These are phyloP conservation scores for Nyssa sinensis DNA, from an alignment of 148 eudicot species.

Conservation along the genomic window DNA sequence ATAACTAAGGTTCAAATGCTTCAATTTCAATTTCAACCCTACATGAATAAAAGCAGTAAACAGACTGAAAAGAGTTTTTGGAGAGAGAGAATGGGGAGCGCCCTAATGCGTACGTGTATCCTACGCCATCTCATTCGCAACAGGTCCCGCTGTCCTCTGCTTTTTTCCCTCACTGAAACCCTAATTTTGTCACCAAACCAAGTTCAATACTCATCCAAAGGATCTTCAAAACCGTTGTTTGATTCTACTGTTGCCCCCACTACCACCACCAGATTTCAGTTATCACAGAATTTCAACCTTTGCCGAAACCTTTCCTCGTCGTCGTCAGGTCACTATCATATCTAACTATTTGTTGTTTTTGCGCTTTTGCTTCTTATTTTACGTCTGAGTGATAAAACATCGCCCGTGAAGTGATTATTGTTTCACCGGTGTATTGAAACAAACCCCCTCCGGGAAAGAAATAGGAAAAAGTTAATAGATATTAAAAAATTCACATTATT, in stretches of 20 bases:
- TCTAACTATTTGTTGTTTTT: neutral
- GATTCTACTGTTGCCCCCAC: neutral
- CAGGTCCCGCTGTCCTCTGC: neutral
- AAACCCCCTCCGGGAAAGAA: too few species aligned
- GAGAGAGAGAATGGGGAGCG: neutral
- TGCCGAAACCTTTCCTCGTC: slow-evolving; percentile 7
- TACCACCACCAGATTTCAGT: neutral
- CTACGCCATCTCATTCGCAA: too few species aligned
- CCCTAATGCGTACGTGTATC: neutral
- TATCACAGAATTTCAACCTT: neutral
- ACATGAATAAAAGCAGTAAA: neutral
- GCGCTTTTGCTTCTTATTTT: neutral
- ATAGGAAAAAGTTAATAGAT: neutral
- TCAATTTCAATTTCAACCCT: too few species aligned
- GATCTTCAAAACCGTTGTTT: neutral
- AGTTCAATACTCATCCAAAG: neutral
- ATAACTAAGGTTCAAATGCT: too few species aligned
- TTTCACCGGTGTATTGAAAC: too few species aligned
- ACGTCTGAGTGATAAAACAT: neutral
- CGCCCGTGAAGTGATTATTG: too few species aligned
- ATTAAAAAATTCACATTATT: neutral
- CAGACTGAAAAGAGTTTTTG: neutral
- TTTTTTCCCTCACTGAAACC: neutral
- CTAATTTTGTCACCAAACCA: neutral
- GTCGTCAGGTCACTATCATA: neutral